Evolutionary conservation across 164 flowering plant genomes (phyloP), one percentile per base, ranked within the genome.

Genomic region (Nelumbo lutea): DNA sequence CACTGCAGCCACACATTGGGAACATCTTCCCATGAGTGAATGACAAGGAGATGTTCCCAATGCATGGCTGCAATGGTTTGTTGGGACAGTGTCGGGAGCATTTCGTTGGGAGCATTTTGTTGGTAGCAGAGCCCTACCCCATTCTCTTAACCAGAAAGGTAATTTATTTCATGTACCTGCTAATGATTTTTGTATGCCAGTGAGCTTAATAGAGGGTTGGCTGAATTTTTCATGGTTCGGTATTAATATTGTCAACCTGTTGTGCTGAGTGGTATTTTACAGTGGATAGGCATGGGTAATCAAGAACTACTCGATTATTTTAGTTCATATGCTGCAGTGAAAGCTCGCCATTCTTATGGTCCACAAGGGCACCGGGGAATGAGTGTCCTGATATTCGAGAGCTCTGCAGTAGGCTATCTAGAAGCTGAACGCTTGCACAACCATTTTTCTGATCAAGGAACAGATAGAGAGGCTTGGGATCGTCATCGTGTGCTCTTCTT

Each of bases 261-360:
- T 61, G 5, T 70, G n/a, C 52, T 72, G n/a, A 43, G 47, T 70
- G 66, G 53, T 5, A 15, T 67, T 27, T 69, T 78, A 41, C 81
- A 95, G 99, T 96, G 99, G 99, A 38, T 81, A 61, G 99, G 99
- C 53, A 96, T 96, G 98, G 99, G 99, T 9, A 96, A 87, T 72
- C 88, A 77, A 64, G 99, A 93, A 76, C 91, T 96, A 62, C 84
- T 96, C 7, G 97, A 89, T 2, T 87, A 84, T 65, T 96, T 96
- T 76, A 68, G 68, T 48, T 1, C 68, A 0, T 96, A 88, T 72
- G 73, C 78, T 56, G 88, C 96, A 45, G 77, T 68, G 3, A 96
- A 75, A 77, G 91, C 99, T 38, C 82, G 87, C 2, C 97, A 93
- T 68, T 83, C 99, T 1, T 95, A 92, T 77, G 99, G 99, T 50